Evolutionary conservation across 106 monocot species (phyloP).

Genomic region (Dioscorea dumetorum): DNA sequence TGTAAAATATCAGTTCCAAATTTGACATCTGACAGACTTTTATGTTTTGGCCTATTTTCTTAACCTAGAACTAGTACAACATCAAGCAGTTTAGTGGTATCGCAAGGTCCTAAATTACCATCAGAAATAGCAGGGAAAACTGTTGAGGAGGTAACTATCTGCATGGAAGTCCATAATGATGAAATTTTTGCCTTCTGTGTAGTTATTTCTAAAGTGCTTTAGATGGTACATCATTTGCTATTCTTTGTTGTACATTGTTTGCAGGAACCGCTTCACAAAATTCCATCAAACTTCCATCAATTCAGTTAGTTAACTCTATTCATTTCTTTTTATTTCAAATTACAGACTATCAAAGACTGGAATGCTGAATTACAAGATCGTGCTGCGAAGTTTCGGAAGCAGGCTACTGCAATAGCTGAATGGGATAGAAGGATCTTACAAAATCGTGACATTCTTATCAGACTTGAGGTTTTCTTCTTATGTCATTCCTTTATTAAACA

Average conservation of each 20-base stretch:
- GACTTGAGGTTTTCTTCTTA: conserved; percentile 47
- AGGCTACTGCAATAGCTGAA: conserved; percentile 75
- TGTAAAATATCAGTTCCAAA: too few relatives aligned
- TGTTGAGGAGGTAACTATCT: conserved; percentile 69
- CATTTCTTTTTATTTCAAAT: conserved; percentile 1
- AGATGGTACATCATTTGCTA: neutral
- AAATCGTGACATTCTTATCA: conserved; percentile 77
- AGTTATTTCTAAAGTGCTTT: neutral
- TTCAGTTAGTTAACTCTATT: neutral
- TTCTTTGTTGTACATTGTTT: neutral
- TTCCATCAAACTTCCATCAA: neutral
- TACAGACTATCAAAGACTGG: conserved; percentile 89
- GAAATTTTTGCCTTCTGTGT: neutral
- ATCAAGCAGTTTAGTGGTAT: conserved; percentile 14
- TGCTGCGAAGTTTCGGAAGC: conserved; percentile 74
- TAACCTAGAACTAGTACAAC: conserved; percentile 9
- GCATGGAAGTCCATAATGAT: neutral
- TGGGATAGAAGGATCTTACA: conserved; percentile 91
- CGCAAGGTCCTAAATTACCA: conserved; percentile 62
- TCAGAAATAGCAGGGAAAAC: conserved; percentile 84
- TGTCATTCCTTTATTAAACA: too few relatives aligned
- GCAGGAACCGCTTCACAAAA: neutral
- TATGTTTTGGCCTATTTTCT: neutral
- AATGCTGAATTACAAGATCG: conserved; percentile 87
- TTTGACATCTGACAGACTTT: too few relatives aligned